Conservation (phyloP, 352 stramenopile species). For the Pythium aristosporum region DNA sequence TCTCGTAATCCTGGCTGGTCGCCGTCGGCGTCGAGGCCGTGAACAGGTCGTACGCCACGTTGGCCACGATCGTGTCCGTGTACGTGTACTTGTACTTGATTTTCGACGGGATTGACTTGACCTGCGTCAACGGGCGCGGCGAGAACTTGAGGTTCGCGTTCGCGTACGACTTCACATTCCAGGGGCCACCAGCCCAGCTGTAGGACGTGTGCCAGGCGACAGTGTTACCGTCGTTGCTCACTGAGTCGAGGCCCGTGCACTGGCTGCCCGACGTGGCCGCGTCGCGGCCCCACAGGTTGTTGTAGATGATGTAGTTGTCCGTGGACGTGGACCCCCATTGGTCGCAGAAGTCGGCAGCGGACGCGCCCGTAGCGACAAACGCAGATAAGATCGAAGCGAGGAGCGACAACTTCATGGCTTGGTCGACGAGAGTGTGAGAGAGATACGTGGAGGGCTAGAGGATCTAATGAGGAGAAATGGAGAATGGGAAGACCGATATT, state of each 20-base stretch:
- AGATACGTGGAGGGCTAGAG: background rate
- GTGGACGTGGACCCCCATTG: constrained; percentile 35
- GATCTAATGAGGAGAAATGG: background rate
- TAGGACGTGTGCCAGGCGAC: constrained; percentile 25
- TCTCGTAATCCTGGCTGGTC: constrained; percentile 33
- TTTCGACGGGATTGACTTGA: constrained; percentile 37
- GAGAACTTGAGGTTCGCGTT: constrained; percentile 41
- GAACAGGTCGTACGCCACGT: constrained; percentile 47
- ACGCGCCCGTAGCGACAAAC: constrained; percentile 9
- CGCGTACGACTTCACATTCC: constrained; percentile 48
- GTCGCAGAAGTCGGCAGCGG: constrained; percentile 29
- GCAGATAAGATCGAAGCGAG: constrained; percentile 1
- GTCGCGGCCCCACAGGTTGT: constrained; percentile 41
- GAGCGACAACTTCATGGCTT: constrained; percentile 30
- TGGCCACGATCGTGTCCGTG: constrained; percentile 36
- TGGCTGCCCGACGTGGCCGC: constrained; percentile 34
- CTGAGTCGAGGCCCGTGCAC: constrained; percentile 38
- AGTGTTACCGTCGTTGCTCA: constrained; percentile 18
- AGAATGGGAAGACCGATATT: constrained; percentile 6
- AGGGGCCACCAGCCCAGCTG: constrained; percentile 33
- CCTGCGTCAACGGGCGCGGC: constrained; percentile 29
- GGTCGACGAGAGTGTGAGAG: background rate
- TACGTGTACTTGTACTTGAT: constrained; percentile 42
- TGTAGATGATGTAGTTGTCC: constrained; percentile 47
- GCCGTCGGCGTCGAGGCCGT: constrained; percentile 27